Conservation (phyloP, 2,329 filamentous ascomycete genomes). For the Remersonia thermophila region DNA sequence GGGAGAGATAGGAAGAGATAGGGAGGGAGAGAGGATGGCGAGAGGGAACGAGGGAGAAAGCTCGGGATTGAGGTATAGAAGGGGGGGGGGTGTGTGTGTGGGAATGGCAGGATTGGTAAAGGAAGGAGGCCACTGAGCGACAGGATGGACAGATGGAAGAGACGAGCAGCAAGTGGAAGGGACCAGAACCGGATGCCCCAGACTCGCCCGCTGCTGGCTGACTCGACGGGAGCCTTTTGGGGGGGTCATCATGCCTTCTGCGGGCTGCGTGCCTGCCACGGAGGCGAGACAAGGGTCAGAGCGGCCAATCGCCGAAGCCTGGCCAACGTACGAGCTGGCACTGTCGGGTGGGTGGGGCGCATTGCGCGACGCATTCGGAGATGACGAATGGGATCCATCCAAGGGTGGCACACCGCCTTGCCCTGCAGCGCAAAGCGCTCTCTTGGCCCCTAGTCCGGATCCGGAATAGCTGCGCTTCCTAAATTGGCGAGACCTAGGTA, state of each 20-base stretch:
- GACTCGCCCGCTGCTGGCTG: too few relatives aligned
- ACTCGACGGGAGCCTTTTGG: too few relatives aligned
- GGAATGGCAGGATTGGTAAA: conserved; percentile 4
- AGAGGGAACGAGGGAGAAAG: conserved; percentile 1
- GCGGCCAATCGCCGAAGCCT: conserved; percentile 8
- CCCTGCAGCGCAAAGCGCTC: conserved; percentile 1
- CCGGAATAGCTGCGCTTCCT: conserved; percentile 1
- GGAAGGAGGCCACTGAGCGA: conserved; percentile 6
- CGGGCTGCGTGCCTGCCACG: conserved; percentile 12
- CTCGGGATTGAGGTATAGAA: conserved; percentile 2
- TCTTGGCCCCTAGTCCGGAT: conserved; percentile 1
- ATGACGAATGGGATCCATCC: conserved; percentile 17
- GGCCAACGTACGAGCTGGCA: too few relatives aligned
- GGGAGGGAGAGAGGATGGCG: conserved; percentile 6
- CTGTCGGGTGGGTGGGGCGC: conserved; percentile 8
- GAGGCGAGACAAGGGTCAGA: conserved; percentile 11
- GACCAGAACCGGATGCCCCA: conserved; percentile 17
- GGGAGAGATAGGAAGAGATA: conserved; percentile 13
- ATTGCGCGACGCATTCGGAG: conserved; percentile 5
- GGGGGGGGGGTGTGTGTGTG: conserved; percentile 4
- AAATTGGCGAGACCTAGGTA: conserved; percentile 12
- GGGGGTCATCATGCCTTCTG: background rate
- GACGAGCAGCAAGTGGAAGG: conserved; percentile 16
- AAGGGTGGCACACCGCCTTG: conserved; percentile 11
- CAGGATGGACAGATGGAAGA: too few relatives aligned